Percentiles rank a stretch among this genome's conserved stretches.
Conservation (phyloP, 2,329 filamentous ascomycete genomes). For the Talaromyces sp. region DNA sequence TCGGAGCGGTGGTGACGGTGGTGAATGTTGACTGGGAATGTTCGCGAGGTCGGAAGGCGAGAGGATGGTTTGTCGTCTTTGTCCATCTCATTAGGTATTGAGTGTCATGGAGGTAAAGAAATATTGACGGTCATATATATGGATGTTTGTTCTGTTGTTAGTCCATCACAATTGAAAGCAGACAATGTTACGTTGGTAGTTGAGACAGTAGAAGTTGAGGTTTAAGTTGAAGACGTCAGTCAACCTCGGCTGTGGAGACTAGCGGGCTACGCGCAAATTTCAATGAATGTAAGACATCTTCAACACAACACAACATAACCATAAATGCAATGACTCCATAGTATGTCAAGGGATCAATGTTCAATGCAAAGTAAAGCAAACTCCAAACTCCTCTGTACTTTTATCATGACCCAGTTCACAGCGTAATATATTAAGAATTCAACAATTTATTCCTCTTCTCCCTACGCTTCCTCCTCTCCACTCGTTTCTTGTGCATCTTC, state of each 20-base stretch:
- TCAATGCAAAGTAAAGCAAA: background rate
- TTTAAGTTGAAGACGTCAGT: background rate
- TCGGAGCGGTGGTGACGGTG: slow-evolving; percentile 14
- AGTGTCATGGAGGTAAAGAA: no score
- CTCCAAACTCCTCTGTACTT: slow-evolving; percentile 6
- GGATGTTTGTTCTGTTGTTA: no score
- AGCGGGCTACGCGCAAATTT: background rate
- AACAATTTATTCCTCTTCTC: slow-evolving; percentile 74
- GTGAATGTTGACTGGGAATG: slow-evolving; percentile 13
- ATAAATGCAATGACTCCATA: background rate
- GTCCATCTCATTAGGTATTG: background rate
- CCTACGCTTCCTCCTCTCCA: slow-evolving; percentile 86
- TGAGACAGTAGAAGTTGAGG: background rate
- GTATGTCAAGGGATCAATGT: background rate
- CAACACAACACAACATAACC: background rate
- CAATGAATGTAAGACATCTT: no score
- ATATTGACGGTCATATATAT: background rate
- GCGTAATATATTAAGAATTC: slow-evolving; percentile 30
- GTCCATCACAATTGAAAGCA: no score
- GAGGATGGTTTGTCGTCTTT: background rate
- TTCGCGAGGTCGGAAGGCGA: slow-evolving; percentile 3
- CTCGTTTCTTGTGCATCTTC: slow-evolving; percentile 95
- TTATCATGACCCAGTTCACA: background rate
- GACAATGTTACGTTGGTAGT: background rate
- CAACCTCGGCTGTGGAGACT: slow-evolving; percentile 3